phyloP scores from a whole-genome alignment of 306 rosid genomes.

The Vicia faba region DNA sequence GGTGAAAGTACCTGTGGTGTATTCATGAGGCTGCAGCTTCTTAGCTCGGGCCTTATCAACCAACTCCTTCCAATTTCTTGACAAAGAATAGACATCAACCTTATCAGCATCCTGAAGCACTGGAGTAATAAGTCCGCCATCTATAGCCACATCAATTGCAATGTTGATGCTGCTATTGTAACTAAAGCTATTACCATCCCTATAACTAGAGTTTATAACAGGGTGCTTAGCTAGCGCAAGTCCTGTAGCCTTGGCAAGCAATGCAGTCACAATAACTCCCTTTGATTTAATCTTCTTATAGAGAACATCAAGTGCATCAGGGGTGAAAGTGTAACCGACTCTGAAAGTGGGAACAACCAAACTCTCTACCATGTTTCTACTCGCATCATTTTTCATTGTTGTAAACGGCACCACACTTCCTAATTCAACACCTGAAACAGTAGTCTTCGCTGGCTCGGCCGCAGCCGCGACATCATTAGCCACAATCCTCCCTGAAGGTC shows the following conservation, averaged over 20 bases:
- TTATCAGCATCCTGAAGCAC: conserved; percentile 96
- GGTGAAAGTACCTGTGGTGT: conserved; percentile 87
- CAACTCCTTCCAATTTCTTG: conserved; percentile 96
- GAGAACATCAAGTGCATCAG: conserved; percentile 84
- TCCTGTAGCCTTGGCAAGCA: conserved; percentile 98
- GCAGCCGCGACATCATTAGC: conserved; percentile 72
- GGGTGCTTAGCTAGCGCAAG: conserved; percentile 89
- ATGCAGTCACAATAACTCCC: conserved; percentile 99
- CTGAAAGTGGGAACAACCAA: conserved; percentile 82
- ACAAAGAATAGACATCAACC: conserved; percentile 86
- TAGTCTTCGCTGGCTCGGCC: background rate
- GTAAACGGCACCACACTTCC: conserved; percentile 91
- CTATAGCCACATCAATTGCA: conserved; percentile 91
- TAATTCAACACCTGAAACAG: conserved; percentile 55
- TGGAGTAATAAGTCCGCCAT: conserved; percentile 91
- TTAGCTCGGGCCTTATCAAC: conserved; percentile 96
- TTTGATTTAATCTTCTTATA: conserved; percentile 94
- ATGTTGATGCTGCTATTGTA: conserved; percentile 85
- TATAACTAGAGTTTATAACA: conserved; percentile 83
- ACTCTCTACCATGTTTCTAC: conserved; percentile 91
- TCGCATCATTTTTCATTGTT: conserved; percentile 92
- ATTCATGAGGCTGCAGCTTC: conserved; percentile 94
- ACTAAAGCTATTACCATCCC: conserved; percentile 94
- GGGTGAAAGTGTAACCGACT: conserved; percentile 87
- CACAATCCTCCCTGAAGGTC: conserved; percentile 88